Base-by-base conservation (phyloP, 2,329 filamentous ascomycete genomes). In the Chaetomiaceae sp. region DNA sequence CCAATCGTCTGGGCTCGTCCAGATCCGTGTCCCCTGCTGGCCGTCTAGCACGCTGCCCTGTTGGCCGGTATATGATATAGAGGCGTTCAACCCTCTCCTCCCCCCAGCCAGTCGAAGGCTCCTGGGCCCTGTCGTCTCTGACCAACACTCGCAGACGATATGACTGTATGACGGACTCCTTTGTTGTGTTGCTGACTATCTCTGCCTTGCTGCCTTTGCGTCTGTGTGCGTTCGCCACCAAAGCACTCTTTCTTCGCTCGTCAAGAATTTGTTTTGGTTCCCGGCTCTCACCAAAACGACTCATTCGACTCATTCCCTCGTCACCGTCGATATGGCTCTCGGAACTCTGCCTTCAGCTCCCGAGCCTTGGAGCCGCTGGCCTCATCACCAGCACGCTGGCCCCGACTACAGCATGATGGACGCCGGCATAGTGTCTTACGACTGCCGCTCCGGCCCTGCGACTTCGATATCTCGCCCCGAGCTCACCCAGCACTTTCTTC, bases 311-410 rank as follows among this genome's bases (percentile, higher is more conserved):
- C 15, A 14, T 24, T 8, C 17, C 10, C n/a, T 11, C 2, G 15
- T 45, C 44, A 43, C 51, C 52, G 48, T 60, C 57, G 67, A 60
- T 48, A 67, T 79, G 73, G 71, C 72, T 56, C 67, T 76, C 57
- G 67, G 70, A 47, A 64, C 69, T 59, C 68, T 73, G 58, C 60
- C 69, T 45, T 62, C 70, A 49, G 65, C 65, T 38, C 58, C 67
- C 53, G 65, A 70, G 43, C 67, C 64, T 64, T 82, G 78, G 79
- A 72, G 68, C 57, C 74, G 74, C 55, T 79, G 75, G 73, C 63
- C 72, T 49, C 74, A 77, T 34, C 69, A 76, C 36, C 65, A 65
- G 35, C 53, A 58, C 7, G 54, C 52, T 6, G 55, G 52, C 38
- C 32, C 58, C 19, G 71, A 74, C 30, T 78, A 75, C 56, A 51